Percentiles rank a stretch among this genome's conserved stretches.
phyloP scores from a whole-genome alignment of 768 basidiomycete genomes.

The Mycena vitilis region DNA sequence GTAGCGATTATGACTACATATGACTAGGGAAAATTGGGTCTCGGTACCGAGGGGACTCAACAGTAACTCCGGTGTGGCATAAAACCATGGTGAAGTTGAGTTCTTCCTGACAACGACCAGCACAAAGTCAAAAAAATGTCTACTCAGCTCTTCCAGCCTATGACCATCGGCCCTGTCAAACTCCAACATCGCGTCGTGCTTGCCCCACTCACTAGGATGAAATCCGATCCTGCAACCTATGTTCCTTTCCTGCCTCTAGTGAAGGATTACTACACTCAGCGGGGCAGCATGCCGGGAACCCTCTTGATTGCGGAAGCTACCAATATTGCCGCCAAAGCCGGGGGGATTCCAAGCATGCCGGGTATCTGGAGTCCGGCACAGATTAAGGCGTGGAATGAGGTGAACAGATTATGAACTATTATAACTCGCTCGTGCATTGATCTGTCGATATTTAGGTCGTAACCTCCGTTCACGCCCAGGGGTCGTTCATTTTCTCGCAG shows the following conservation, averaged over 20 bases:
- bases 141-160: conserved; percentile 21
- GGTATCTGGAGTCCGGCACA: conserved; percentile 58
- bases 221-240: conserved; percentile 38
- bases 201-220: conserved; percentile 48
- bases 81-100: too few relatives aligned
- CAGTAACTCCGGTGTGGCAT: too few relatives aligned
- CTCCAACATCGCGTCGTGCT: conserved; percentile 48
- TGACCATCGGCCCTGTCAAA: conserved; percentile 6
- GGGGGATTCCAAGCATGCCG: conserved; percentile 46
- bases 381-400: conserved; percentile 56
- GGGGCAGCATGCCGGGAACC: conserved; percentile 46
- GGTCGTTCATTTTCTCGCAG: conserved; percentile 58
- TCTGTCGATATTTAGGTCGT: conserved; percentile 47
- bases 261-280: conserved; percentile 47
- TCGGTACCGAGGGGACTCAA: too few relatives aligned
- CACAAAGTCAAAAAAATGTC: too few relatives aligned
- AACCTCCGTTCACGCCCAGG: conserved; percentile 59
- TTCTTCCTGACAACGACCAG: too few relatives aligned
- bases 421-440: background rate
- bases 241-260: conserved; percentile 44
- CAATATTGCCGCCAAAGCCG: conserved; percentile 43
- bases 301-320: conserved; percentile 57
- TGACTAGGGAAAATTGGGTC: too few relatives aligned
- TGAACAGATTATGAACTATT: conserved; percentile 15
- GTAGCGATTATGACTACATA: too few relatives aligned